Evolutionary conservation across 169 alveolate species (phyloP).

Genomic region (Babesia divergens): DNA sequence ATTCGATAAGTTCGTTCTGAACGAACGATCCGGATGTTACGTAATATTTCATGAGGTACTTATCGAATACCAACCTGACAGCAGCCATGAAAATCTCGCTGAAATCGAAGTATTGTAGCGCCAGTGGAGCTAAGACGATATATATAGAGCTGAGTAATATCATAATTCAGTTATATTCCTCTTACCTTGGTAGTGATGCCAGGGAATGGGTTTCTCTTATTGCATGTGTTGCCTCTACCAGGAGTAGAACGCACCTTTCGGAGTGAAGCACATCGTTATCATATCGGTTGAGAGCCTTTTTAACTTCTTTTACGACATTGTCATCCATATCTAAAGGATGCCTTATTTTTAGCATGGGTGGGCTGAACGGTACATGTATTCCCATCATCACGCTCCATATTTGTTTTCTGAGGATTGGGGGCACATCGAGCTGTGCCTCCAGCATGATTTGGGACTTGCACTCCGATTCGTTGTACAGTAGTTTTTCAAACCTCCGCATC

Average conservation of each 20-base stretch:
- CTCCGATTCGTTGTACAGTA: conserved; percentile 19
- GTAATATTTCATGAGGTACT: conserved; percentile 49
- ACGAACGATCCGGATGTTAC: conserved; percentile 54
- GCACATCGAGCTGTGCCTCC: conserved; percentile 53
- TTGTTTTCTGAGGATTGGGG: conserved; percentile 32
- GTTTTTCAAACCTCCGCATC: conserved; percentile 21
- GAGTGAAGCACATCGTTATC: conserved; percentile 48
- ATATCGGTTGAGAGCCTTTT: neutral
- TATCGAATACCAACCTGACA: conserved; percentile 15
- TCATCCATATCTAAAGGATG: neutral
- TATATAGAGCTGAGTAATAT: conserved; percentile 24
- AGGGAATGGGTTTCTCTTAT: neutral
- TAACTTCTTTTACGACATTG: neutral
- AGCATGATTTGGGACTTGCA: conserved; percentile 5
- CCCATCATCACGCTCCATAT: conserved; percentile 54
- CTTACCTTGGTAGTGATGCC: conserved; percentile 40
- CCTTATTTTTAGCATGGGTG: neutral
- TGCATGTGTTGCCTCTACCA: conserved; percentile 4
- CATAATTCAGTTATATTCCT: neutral
- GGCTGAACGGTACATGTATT: neutral
- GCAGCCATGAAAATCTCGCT: conserved; percentile 11
- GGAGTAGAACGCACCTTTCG: neutral
- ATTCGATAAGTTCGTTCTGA: conserved; percentile 40
- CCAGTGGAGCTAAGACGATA: conserved; percentile 25
- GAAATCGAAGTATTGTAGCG: conserved; percentile 40